Base-by-base conservation (phyloP, 306 rosid species). In the Glycine tomentella region DNA sequence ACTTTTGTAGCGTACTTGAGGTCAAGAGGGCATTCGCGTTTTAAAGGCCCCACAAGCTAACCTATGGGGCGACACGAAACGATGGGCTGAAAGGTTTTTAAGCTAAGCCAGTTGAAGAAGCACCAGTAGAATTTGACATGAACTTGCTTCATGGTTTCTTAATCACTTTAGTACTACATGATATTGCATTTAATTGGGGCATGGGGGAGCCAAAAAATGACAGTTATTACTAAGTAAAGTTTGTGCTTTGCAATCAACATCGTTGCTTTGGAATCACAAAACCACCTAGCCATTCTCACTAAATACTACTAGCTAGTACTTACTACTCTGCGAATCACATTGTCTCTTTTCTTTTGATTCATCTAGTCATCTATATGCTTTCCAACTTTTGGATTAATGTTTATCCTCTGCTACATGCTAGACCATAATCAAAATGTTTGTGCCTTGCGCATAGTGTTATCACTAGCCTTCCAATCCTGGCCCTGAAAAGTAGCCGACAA, bases 401-500 rank as follows among this genome's bases (percentile, higher is more conserved):
- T 88, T 91, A 90, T 92, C 97, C 89, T 86, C 87, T 81, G 90
- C 91, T 84, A 90, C 91, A 85, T 89, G 83, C 85, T 84, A 86
- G 91, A 87, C 89, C 92, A 87, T 87, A 89, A 91, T 91, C 93
- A 88, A 91, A 92, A 78, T 87, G 89, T 89, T 83, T 84, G 85
- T 81, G 87, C 86, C 78, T 72, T 70, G 87, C 88, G 86, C 93
- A 78, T 92, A 78, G 36, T 31, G 83, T 82, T 83, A 85, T 85
- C 85, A 68, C 90, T 78, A 80, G 64, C 53, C 92, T 76, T 72
- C 89, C 90, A 90, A 93, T 89, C 92, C 89, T 72, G 69, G 88
- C 90, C 89, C 69, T 69, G 61, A 79, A 89, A 93, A 90, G 97
- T 90, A 88, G 92, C 94, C 94, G 97, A 95, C 98, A 93, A 89